These are phyloP conservation scores for Crithidia expoeki DNA, from an alignment of 208 protist genomes.

Conservation along the genomic window DNA sequence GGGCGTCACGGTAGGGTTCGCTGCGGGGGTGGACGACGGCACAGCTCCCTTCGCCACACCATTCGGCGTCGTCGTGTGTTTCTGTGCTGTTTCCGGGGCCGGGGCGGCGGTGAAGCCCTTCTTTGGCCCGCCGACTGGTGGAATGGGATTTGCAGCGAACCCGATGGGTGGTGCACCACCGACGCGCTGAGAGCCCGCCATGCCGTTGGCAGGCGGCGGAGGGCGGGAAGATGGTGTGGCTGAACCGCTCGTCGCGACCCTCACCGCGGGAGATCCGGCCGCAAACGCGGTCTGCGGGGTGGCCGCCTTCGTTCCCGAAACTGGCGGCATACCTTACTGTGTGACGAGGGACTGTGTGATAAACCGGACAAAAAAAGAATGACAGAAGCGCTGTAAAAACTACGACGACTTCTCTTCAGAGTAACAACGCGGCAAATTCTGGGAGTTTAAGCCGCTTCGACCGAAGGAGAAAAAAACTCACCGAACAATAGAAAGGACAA, in stretches of 20 bases:
- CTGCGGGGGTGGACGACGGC: neutral
- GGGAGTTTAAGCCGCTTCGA: too few species aligned
- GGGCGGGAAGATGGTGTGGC: slow-evolving; percentile 8
- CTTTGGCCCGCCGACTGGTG: neutral
- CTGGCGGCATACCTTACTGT: neutral
- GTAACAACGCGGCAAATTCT: too few species aligned
- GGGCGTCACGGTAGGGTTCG: neutral
- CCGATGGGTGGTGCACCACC: neutral
- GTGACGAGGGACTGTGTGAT: neutral
- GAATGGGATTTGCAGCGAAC: neutral
- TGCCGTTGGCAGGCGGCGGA: neutral
- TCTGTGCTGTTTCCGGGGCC: too few species aligned
- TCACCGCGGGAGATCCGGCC: neutral
- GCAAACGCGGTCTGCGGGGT: slow-evolving; percentile 5
- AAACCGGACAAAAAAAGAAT: slow-evolving; percentile 1
- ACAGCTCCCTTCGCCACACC: neutral
- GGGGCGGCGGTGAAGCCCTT: neutral
- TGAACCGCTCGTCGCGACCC: neutral
- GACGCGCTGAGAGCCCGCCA: slow-evolving; percentile 1
- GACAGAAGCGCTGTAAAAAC: too few species aligned
- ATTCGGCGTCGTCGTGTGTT: neutral
- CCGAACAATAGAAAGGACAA: slow-evolving; percentile 2
- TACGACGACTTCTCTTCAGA: too few species aligned
- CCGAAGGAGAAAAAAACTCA: neutral
- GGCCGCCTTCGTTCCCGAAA: slow-evolving; percentile 4